These are phyloP conservation scores for Fusarium nygamai DNA, from an alignment of 2,329 filamentous ascomycete genomes.

Conservation along the genomic window DNA sequence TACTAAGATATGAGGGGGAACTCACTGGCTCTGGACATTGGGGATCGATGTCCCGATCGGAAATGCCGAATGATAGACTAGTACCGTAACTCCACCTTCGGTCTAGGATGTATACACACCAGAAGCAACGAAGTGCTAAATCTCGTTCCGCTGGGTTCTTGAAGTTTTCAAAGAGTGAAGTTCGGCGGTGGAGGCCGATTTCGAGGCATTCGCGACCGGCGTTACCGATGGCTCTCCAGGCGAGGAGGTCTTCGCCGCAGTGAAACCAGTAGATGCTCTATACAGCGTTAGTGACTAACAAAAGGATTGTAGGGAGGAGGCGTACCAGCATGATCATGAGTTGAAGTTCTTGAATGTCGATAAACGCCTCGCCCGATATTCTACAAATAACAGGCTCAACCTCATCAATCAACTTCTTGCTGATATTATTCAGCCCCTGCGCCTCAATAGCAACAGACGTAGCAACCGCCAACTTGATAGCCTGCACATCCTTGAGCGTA, in stretches of 20 bases:
- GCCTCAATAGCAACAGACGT: background rate
- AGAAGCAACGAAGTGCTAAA: slow-evolving; percentile 3
- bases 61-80: slow-evolving; percentile 1
- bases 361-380: slow-evolving; percentile 1
- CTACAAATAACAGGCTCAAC: slow-evolving; percentile 15
- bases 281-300: no score
- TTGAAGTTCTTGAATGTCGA: slow-evolving; percentile 2
- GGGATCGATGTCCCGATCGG: slow-evolving; percentile 5
- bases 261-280: slow-evolving; percentile 19
- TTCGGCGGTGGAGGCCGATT: background rate
- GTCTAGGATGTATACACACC: slow-evolving; percentile 8
- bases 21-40: background rate
- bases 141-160: background rate
- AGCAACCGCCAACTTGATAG: slow-evolving; percentile 5
- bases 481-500: slow-evolving; percentile 1
- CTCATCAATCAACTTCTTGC: slow-evolving; percentile 1
- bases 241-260: slow-evolving; percentile 4
- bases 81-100: slow-evolving; percentile 7
- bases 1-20: background rate
- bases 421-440: slow-evolving; percentile 1
- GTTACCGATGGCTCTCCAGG: slow-evolving; percentile 7
- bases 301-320: no score
- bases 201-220: background rate
- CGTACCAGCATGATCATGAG: slow-evolving; percentile 5
- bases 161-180: slow-evolving; percentile 6